Evolutionary conservation across 768 basidiomycete genomes (phyloP), one percentile per base, ranked within the genome.

Genomic region (Coprinopsis strossmayeri): DNA sequence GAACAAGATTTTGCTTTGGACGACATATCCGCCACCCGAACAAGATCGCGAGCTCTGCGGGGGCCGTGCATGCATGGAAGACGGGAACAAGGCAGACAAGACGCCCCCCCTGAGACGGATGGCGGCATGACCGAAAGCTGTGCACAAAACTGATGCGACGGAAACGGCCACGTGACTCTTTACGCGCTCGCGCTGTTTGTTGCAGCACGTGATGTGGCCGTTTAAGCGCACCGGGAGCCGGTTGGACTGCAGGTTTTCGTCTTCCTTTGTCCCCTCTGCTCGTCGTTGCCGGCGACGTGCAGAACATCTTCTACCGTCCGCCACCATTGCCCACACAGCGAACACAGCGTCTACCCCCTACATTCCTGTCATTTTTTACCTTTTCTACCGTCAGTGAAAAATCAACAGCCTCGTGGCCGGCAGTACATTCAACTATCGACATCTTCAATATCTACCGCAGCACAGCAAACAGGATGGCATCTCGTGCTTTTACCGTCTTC

Each of bases 401-500:
- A 27, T 50, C 49, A 40, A n/a, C 34, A 48, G 34, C 54, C 42
- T 46, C 50, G 50, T 51, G 43, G 28, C 41, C 55, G 46, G 18
- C 55, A n/a, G n/a, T 28, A 23, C 50, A 39, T 49, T 51, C 52
- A 32, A 32, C 30, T n/a, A 15, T 50, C 32, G 41, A 52, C 49
- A 51, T 30, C 47, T 46, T 60, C 58, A 60, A 51, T 51, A 57
- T 59, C 57, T 52, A 51, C 42, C 45, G 35, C 46, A 54, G 50
- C 46, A 51, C 55, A 39, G 44, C 50, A 50, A 26, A 37, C 58
- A 54, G 37, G 56, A 82, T 83, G 80, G 71, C 79, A 59, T 63
- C 70, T 55, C 76, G 78, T 49, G 69, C 72, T 37, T 84, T 84
- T 59, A 77, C 79, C 43, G 78, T 84, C 49, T 84, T 84, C 61